Conservation (phyloP, 1,139 yeast species). For the Suhomyces bolitotheri region DNA sequence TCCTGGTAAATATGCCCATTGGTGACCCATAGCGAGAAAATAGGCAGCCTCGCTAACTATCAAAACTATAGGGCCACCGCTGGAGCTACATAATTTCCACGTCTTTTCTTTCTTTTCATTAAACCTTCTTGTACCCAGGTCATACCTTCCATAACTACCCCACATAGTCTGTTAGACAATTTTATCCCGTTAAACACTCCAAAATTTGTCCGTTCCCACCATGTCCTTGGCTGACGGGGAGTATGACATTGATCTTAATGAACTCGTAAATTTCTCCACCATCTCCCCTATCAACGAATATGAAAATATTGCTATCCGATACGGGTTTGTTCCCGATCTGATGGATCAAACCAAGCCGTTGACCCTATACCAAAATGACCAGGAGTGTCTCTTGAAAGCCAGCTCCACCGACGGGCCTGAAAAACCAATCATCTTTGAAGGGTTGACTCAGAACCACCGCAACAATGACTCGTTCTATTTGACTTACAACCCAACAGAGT, state of each 20-base stretch:
- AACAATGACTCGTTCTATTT: conserved; percentile 36
- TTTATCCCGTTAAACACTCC: no score
- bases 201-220: background rate
- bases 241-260: conserved; percentile 43
- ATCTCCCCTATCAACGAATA: conserved; percentile 17
- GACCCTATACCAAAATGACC: conserved; percentile 37
- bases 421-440: conserved; percentile 41
- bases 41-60: background rate
- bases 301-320: conserved; percentile 38
- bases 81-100: background rate
- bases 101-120: no score
- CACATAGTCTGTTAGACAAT: no score
- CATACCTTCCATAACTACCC: no score
- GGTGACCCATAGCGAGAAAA: conserved; percentile 1
- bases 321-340: conserved; percentile 46
- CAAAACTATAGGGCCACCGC: background rate
- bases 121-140: no score
- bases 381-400: conserved; percentile 37
- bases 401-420: conserved; percentile 22
- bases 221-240: conserved; percentile 47
- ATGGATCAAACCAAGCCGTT: conserved; percentile 41
- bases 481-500: conserved; percentile 21
- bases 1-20: conserved; percentile 5
- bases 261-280: conserved; percentile 21
- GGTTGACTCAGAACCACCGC: conserved; percentile 34